Conservation (phyloP, 257 asterid genomes). For the Solanum chiquidenum region DNA sequence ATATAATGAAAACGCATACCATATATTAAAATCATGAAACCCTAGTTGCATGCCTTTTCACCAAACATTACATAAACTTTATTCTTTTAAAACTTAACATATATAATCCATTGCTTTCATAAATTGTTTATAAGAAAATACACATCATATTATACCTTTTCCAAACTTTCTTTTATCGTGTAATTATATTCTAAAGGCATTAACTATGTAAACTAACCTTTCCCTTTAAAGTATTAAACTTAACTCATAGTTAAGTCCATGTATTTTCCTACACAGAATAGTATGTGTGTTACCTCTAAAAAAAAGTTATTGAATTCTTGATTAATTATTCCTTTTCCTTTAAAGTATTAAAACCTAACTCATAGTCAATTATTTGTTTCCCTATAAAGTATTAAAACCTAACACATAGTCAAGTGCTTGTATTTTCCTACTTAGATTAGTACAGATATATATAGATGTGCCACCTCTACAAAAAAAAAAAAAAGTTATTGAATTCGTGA, state of each 20-base stretch:
- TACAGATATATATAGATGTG: not conserved
- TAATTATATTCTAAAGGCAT: not conserved
- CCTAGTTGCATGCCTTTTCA: not conserved
- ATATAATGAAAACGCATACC: not conserved
- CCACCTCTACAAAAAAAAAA: not conserved
- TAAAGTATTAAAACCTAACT: too few species aligned
- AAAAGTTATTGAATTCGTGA: not conserved
- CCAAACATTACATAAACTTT: not conserved
- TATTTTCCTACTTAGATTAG: not conserved
- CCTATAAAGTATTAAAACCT: too few species aligned
- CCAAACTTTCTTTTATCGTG: not conserved
- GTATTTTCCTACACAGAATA: not conserved
- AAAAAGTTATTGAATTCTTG: not conserved
- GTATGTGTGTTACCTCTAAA: not conserved
- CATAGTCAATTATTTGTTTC: too few species aligned
- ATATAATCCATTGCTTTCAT: not conserved
- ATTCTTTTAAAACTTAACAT: not conserved
- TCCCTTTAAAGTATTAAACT: not conserved
- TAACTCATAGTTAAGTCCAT: not conserved
- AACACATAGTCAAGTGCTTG: not conserved
- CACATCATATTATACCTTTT: not conserved
- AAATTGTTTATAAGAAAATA: not conserved
- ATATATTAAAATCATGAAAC: not conserved
- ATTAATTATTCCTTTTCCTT: too few species aligned
- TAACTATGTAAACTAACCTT: not conserved